Evolutionary conservation across 2,329 filamentous ascomycete genomes (phyloP).

Genomic region (Tolypocladium cylindrosporum): DNA sequence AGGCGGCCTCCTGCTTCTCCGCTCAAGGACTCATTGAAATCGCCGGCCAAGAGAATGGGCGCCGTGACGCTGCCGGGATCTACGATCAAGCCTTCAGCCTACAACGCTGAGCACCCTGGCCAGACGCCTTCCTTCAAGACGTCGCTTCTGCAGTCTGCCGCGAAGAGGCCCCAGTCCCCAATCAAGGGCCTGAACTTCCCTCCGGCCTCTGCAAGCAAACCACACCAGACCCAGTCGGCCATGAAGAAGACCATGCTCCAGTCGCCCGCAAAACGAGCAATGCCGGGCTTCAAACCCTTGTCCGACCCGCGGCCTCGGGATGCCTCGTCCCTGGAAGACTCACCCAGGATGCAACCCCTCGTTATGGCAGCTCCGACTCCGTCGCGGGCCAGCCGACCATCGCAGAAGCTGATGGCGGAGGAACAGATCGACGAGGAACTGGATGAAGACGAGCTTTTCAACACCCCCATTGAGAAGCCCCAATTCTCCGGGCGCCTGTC

Average conservation of each 20-base stretch:
- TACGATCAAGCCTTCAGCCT: slow-evolving; percentile 15
- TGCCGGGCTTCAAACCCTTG: slow-evolving; percentile 22
- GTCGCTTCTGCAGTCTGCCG: slow-evolving; percentile 37
- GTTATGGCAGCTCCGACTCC: slow-evolving; percentile 20
- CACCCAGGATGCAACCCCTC: slow-evolving; percentile 26
- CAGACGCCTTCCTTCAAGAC: slow-evolving; percentile 25
- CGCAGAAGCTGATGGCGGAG: slow-evolving; percentile 26
- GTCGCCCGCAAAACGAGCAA: slow-evolving; percentile 40
- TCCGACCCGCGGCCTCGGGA: slow-evolving; percentile 15
- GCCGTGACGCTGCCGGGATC: slow-evolving; percentile 20
- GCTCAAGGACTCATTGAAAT: slow-evolving; percentile 44
- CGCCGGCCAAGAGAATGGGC: slow-evolving; percentile 39
- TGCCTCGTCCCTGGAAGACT: slow-evolving; percentile 12
- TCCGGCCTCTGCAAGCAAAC: slow-evolving; percentile 9
- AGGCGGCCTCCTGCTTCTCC: slow-evolving; percentile 42
- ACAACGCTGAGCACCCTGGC: slow-evolving; percentile 5
- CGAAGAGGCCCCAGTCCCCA: slow-evolving; percentile 38
- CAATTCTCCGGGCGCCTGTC: slow-evolving; percentile 36
- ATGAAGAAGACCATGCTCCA: slow-evolving; percentile 39
- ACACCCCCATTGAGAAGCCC: slow-evolving; percentile 22
- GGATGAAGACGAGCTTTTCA: slow-evolving; percentile 20
- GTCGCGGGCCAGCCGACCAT: slow-evolving; percentile 16
- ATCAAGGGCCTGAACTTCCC: slow-evolving; percentile 25
- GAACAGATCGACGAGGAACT: slow-evolving; percentile 15
- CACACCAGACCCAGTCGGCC: slow-evolving; percentile 23